phyloP scores from a whole-genome alignment of 257 asterid species.

The Scutellaria galericulata region DNA sequence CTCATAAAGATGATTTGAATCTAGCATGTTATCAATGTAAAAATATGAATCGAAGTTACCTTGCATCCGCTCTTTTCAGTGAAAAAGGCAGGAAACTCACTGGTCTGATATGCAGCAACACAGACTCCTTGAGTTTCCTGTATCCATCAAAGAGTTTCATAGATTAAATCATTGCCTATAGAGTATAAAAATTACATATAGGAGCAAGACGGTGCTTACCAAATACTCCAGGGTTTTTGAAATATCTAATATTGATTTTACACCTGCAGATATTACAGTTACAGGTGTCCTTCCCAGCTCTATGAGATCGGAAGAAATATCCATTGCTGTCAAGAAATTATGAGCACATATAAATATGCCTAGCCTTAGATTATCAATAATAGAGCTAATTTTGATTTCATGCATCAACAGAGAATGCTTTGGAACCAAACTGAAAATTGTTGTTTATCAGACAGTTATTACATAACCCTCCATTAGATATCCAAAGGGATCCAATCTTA shows the following conservation, averaged over 20 bases:
- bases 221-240: constrained; percentile 87
- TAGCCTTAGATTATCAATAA: constrained; percentile 15
- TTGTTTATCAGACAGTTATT: constrained; percentile 6
- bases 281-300: constrained; percentile 96
- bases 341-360: neutral
- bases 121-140: constrained; percentile 99
- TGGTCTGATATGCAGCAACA: constrained; percentile 82
- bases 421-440: neutral
- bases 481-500: neutral
- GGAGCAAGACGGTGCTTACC: constrained; percentile 52
- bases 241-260: constrained; percentile 90
- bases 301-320: constrained; percentile 90
- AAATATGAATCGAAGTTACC: constrained; percentile 44
- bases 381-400: neutral
- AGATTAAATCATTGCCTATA: neutral
- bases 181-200: neutral
- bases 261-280: constrained; percentile 92
- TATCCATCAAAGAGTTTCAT: constrained; percentile 22
- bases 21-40: constrained; percentile 19
- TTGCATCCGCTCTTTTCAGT: constrained; percentile 82
- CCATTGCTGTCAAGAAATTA: constrained; percentile 71
- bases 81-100: constrained; percentile 94
- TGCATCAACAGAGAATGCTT: constrained; percentile 4
- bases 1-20: neutral
- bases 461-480: constrained; percentile 5